Percentiles rank a stretch among this genome's conserved stretches.
phyloP scores from a whole-genome alignment of 768 basidiomycete species.

The Flagelloscypha sp. region DNA sequence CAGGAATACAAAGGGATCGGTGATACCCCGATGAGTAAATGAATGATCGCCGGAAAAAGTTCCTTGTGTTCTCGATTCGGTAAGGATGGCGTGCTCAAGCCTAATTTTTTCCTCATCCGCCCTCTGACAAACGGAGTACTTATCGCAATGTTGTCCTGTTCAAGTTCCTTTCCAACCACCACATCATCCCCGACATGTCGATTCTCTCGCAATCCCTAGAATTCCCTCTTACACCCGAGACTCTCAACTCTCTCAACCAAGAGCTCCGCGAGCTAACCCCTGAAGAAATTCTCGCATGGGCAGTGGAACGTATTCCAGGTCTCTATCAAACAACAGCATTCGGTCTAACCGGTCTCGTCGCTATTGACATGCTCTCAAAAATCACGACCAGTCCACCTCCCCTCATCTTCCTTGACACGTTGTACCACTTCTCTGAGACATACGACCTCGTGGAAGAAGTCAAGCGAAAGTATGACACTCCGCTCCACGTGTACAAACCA shows the following conservation, averaged over 20 bases:
- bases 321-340: constrained; percentile 95
- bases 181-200: no score
- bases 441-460: constrained; percentile 84
- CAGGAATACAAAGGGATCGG: no score
- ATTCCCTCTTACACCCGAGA: constrained; percentile 49
- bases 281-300: constrained; percentile 84
- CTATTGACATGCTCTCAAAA: constrained; percentile 91
- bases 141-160: no score
- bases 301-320: constrained; percentile 64
- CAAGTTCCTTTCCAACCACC: no score
- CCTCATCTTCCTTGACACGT: constrained; percentile 92
- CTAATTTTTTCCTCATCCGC: no score
- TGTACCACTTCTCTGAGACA: constrained; percentile 94
- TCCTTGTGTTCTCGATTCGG: no score
- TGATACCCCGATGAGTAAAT: no score
- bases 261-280: constrained; percentile 67
- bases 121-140: no score
- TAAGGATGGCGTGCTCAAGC: no score
- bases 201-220: constrained; percentile 38
- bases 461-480: constrained; percentile 60
- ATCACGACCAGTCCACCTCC: constrained; percentile 62
- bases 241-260: constrained; percentile 63
- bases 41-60: no score
- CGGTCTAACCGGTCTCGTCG: constrained; percentile 89
- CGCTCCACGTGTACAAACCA: constrained; percentile 74